Evolutionary conservation across 352 stramenopile genomes (phyloP).

Genomic region (Phytophthora brassicae): DNA sequence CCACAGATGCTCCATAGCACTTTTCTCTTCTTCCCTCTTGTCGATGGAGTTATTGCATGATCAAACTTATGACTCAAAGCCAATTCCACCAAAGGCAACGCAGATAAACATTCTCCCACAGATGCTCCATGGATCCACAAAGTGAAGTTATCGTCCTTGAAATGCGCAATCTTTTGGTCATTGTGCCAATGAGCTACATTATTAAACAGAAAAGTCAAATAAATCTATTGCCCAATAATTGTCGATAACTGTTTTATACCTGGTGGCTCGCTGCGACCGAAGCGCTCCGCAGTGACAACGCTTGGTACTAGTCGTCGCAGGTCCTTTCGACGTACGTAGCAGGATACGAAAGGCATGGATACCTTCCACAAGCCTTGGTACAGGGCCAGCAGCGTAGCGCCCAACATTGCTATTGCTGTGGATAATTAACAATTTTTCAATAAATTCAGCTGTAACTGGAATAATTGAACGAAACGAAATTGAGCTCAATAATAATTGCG

Average conservation of each 20-base stretch:
- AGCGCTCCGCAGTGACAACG: conserved; percentile 50
- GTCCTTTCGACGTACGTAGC: conserved; percentile 63
- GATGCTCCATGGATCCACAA: conserved; percentile 80
- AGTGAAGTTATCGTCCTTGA: conserved; percentile 23
- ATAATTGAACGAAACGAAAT: too few species aligned
- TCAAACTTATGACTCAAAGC: conserved; percentile 29
- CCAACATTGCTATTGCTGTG: too few species aligned
- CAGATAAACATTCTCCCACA: conserved; percentile 72
- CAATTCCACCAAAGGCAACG: conserved; percentile 61
- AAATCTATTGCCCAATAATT: background rate
- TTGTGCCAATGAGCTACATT: conserved; percentile 23
- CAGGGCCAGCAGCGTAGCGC: conserved; percentile 19
- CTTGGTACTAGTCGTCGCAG: conserved; percentile 32
- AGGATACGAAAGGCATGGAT: conserved; percentile 51
- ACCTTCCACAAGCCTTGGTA: conserved; percentile 61
- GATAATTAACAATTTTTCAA: too few species aligned
- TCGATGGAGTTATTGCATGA: conserved; percentile 1
- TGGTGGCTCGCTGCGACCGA: conserved; percentile 42
- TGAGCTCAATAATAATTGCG: too few species aligned
- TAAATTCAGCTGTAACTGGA: too few species aligned
- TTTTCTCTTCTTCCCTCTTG: conserved; percentile 9
- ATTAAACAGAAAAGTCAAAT: background rate
- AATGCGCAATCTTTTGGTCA: background rate
- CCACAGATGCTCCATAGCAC: conserved; percentile 67
- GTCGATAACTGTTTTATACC: conserved; percentile 25